Conservation (phyloP, 805 yeast species). For the Kodamaea jinghongensis region DNA sequence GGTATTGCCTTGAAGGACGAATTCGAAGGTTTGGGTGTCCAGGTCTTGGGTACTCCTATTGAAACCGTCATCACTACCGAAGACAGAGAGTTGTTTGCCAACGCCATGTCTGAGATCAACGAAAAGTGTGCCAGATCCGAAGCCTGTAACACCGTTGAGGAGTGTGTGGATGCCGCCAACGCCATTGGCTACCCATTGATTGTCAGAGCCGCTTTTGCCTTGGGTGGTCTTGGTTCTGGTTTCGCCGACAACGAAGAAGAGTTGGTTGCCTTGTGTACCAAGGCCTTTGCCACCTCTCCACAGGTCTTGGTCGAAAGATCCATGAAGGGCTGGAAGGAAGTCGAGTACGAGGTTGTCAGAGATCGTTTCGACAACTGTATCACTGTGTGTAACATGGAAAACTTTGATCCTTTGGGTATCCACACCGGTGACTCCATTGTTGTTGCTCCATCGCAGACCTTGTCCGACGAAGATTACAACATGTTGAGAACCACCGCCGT, state of each 20-base stretch:
- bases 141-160: conserved; percentile 76
- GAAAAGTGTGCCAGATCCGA: conserved; percentile 95
- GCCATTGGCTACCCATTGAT: conserved; percentile 93
- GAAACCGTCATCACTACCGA: conserved; percentile 96
- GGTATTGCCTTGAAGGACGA: conserved; percentile 96
- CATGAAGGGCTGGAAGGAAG: conserved; percentile 99
- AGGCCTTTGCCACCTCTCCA: conserved; percentile 94
- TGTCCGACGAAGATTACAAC: conserved; percentile 94
- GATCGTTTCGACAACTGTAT: conserved; percentile 97
- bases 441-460: conserved; percentile 97
- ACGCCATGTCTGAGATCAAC: conserved; percentile 89
- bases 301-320: conserved; percentile 94
- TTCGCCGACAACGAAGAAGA: conserved; percentile 88
- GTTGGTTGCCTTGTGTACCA: conserved; percentile 77
- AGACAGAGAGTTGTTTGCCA: conserved; percentile 94
- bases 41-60: conserved; percentile 94
- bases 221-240: conserved; percentile 98
- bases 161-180: conserved; percentile 80
- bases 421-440: conserved; percentile 99
- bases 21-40: conserved; percentile 86
- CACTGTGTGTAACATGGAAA: conserved; percentile 99
- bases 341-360: conserved; percentile 97
- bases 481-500: conserved; percentile 98
- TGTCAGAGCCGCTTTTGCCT: conserved; percentile 95
- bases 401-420: conserved; percentile 96